Evolutionary conservation across 2,329 filamentous ascomycete species (phyloP).

Genomic region (Paraconiothyrium sp.): DNA sequence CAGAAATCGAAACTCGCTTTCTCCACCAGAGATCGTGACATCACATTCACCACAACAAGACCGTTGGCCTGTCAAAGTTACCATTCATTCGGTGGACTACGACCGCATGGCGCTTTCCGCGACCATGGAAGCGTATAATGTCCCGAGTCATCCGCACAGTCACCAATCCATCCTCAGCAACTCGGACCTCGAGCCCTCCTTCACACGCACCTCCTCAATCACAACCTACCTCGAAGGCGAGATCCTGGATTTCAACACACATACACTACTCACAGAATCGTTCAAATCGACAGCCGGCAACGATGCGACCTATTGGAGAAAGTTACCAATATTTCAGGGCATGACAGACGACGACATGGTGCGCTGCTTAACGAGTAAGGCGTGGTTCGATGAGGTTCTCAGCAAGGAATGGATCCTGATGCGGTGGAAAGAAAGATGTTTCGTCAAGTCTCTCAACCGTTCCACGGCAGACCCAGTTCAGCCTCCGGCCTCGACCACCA

Average conservation of each 20-base stretch:
- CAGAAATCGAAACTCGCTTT: conserved; percentile 30
- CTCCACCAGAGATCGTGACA: conserved; percentile 30
- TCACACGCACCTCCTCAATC: conserved; percentile 58
- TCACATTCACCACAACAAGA: conserved; percentile 57
- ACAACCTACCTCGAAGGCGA: conserved; percentile 75
- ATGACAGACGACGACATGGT: conserved; percentile 54
- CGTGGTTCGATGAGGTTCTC: conserved; percentile 46
- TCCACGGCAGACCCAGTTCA: conserved; percentile 27
- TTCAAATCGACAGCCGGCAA: conserved; percentile 57
- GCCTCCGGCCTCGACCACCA: conserved; percentile 20
- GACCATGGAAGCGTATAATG: conserved; percentile 76
- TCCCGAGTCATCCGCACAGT: conserved; percentile 59
- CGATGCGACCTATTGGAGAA: conserved; percentile 61
- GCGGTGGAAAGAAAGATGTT: conserved; percentile 65
- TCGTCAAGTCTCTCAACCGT: conserved; percentile 50
- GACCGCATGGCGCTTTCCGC: conserved; percentile 69
- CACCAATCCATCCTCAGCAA: conserved; percentile 38
- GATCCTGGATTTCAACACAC: conserved; percentile 68
- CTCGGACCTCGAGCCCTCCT: conserved; percentile 24
- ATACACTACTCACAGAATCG: conserved; percentile 62
- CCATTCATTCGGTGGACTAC: conserved; percentile 69
- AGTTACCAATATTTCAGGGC: conserved; percentile 56
- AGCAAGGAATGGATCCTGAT: conserved; percentile 63
- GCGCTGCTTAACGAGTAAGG: conserved; percentile 54
- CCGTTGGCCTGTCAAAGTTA: conserved; percentile 74